Percentiles rank a stretch among this genome's conserved stretches.
Conservation (phyloP, 2,329 filamentous ascomycete species). For the Aphanocladium album region DNA sequence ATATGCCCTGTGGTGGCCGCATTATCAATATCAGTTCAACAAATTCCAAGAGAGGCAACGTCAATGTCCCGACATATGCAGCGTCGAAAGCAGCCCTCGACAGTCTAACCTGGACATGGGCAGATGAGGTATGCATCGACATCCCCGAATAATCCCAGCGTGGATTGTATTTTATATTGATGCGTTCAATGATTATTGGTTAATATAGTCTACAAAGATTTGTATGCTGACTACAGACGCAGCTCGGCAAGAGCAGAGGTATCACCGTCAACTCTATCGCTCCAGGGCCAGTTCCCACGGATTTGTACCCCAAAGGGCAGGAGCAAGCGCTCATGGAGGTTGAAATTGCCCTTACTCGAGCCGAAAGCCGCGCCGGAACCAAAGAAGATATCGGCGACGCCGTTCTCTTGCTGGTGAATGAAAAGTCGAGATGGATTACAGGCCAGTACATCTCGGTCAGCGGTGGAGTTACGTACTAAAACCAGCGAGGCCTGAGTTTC, state of each 20-base stretch:
- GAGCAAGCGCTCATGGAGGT: slow-evolving; percentile 18
- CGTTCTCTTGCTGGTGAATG: slow-evolving; percentile 32
- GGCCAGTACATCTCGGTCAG: slow-evolving; percentile 36
- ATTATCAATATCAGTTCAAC: slow-evolving; percentile 23
- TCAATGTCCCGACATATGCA: slow-evolving; percentile 16
- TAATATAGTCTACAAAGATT: too few relatives aligned
- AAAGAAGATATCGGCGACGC: slow-evolving; percentile 39
- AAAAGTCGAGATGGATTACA: slow-evolving; percentile 40
- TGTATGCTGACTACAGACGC: neutral
- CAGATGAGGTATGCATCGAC: slow-evolving; percentile 29
- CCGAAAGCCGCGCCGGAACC: slow-evolving; percentile 29
- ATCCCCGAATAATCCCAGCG: too few relatives aligned
- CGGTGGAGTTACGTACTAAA: slow-evolving; percentile 26
- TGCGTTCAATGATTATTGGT: too few relatives aligned
- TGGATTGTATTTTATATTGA: too few relatives aligned
- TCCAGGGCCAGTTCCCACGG: slow-evolving; percentile 35
- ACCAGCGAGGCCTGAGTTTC: too few relatives aligned
- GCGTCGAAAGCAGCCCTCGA: slow-evolving; percentile 31
- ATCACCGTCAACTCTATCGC: slow-evolving; percentile 40
- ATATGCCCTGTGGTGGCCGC: slow-evolving; percentile 31
- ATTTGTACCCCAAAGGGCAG: slow-evolving; percentile 19
- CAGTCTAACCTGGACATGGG: slow-evolving; percentile 28
- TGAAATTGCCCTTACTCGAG: slow-evolving; percentile 24
- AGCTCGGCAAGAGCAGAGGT: slow-evolving; percentile 31
- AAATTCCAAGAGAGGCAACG: slow-evolving; percentile 17